Evolutionary conservation across 495 filamentous ascomycete species (phyloP), one percentile per base, ranked within the genome.

Genomic region (Tuber aestivum): DNA sequence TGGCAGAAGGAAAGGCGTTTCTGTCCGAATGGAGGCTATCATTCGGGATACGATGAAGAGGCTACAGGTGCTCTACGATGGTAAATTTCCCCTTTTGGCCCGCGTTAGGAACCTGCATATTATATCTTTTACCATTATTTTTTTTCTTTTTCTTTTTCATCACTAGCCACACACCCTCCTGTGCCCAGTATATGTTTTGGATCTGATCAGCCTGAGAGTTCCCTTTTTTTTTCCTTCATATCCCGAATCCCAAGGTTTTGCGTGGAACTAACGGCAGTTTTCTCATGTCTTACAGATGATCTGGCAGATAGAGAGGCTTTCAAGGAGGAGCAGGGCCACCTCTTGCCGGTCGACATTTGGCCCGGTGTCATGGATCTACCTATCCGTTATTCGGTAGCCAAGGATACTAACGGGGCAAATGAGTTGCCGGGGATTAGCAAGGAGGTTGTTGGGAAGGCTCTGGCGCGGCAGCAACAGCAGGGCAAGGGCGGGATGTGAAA

Each of bases 291-390:
- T 71, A 5, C 72, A 82, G 81, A 87, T 44, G 95, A 99, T 84
- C 84, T 89, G 56, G 87, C 88, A 73, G 90, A 92, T 75, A 86
- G 95, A 41, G 93, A 96, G 79, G 84, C 87, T 21, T 99, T 99
- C 84, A 88, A 90, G 41, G 85, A 89, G 10, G 93, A 97, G 75
- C 89, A 94, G 32, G 94, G 94, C 3, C 92, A 97, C 76, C 95
- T 89, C 81, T 83, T 99, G 32, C 95, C 95, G 0, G 89, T 90
- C 3, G 96, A 97, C 81, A 90, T 99, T 61, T 99, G 95, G 95
- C 90, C 91, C 0, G 92, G 91, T 9, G 85, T 93, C 41, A 86
- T 87, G 73, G 86, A 88, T 69, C 87, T 86, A 42, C 91, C 91
- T 40, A 85, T 86, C 80, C 86, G 87, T 70, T 90, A 89, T 71